These are phyloP conservation scores for Russula abietina DNA, from an alignment of 768 basidiomycete species.

Conservation along the genomic window DNA sequence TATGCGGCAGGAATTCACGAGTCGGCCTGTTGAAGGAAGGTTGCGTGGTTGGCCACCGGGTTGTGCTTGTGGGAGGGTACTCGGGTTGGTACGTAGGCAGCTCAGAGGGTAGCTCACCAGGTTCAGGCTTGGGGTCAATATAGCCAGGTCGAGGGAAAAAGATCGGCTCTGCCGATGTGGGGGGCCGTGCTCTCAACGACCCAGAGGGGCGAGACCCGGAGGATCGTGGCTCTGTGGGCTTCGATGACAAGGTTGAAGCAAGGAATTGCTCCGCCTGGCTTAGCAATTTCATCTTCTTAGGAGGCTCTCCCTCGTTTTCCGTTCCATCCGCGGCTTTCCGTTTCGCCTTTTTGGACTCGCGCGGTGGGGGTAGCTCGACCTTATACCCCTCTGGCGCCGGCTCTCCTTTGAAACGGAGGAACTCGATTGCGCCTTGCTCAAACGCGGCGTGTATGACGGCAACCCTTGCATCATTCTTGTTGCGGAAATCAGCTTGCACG, in stretches of 20 bases:
- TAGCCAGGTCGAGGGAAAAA: constrained; percentile 25
- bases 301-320: neutral
- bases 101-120: constrained; percentile 13
- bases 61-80: neutral
- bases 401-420: constrained; percentile 49
- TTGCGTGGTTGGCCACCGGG: neutral
- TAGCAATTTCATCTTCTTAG: constrained; percentile 7
- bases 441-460: constrained; percentile 50
- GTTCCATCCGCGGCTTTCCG: constrained; percentile 24
- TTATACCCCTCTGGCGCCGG: constrained; percentile 39
- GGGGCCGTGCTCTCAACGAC: neutral
- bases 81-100: neutral
- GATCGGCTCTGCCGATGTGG: neutral
- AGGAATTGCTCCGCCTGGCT: constrained; percentile 14
- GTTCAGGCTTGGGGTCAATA: constrained; percentile 14
- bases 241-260: neutral
- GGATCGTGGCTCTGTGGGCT: neutral
- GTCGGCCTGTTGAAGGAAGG: neutral
- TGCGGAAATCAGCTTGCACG: constrained; percentile 46
- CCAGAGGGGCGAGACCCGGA: neutral
- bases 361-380: constrained; percentile 30
- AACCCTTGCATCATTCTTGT: constrained; percentile 55
- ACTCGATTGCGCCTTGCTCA: constrained; percentile 51
- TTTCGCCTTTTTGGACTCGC: constrained; percentile 20
- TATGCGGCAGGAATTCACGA: neutral